phyloP scores from a whole-genome alignment of 306 rosid genomes.

The Ceratonia siliqua region DNA sequence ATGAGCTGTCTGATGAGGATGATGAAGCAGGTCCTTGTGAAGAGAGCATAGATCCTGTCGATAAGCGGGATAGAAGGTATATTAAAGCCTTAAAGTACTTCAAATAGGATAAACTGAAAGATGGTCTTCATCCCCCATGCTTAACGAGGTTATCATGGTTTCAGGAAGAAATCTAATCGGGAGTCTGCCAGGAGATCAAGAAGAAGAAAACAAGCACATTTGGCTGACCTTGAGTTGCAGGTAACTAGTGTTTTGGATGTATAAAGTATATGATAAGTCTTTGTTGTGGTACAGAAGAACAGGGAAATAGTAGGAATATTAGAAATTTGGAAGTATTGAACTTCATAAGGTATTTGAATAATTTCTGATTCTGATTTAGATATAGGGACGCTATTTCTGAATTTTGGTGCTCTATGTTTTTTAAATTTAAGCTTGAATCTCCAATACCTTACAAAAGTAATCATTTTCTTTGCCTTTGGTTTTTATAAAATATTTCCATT shows the following conservation, averaged over 20 bases:
- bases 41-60: conserved; percentile 57
- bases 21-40: conserved; percentile 73
- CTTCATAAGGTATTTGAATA: neutral
- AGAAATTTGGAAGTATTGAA: neutral
- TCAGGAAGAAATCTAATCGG: conserved; percentile 79
- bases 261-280: neutral
- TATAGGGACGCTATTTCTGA: neutral
- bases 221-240: conserved; percentile 74
- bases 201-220: conserved; percentile 74
- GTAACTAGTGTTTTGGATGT: conserved; percentile 37
- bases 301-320: neutral
- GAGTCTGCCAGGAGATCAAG: conserved; percentile 91
- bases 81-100: neutral
- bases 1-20: conserved; percentile 75
- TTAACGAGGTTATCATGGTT: conserved; percentile 17
- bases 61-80: conserved; percentile 73
- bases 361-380: neutral
- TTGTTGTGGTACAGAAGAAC: neutral
- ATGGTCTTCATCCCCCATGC: neutral
- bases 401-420: neutral
- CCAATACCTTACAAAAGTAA: neutral
- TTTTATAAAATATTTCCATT: neutral
- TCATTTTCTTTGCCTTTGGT: neutral
- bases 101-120: neutral
- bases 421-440: conserved; percentile 16